A percentile compares a stretch with the other conserved stretches of the same genome.
These are phyloP conservation scores for Mortierella polycephala DNA, from an alignment of 371 early-diverging fungal genomes.

Conservation along the genomic window DNA sequence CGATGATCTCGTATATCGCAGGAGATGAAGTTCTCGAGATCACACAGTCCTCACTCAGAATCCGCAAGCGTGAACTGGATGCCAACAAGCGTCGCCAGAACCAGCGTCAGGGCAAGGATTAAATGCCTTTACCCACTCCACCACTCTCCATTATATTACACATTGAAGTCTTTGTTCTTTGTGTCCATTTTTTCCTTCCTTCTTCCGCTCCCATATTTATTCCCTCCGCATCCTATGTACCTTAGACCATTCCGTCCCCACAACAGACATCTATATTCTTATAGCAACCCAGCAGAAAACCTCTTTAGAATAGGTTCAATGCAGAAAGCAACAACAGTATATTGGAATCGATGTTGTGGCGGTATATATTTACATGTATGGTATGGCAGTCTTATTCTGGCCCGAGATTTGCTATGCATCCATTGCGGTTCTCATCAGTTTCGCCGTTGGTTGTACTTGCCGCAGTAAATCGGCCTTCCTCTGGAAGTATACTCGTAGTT, in stretches of 20 bases:
- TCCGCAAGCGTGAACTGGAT: constrained; percentile 78
- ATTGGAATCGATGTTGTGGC: too few relatives aligned
- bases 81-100: constrained; percentile 67
- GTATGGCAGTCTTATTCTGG: too few relatives aligned
- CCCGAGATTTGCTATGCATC: too few relatives aligned
- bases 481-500: constrained; percentile 62
- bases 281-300: too few relatives aligned
- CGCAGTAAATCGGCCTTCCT: constrained; percentile 48
- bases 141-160: constrained; percentile 2
- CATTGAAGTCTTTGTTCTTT: neutral
- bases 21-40: constrained; percentile 85
- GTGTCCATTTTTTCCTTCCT: neutral
- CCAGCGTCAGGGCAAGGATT: constrained; percentile 32
- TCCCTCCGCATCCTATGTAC: too few relatives aligned
- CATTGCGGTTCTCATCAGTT: neutral
- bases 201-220: neutral
- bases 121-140: neutral
- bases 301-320: too few relatives aligned
- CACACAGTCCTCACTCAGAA: constrained; percentile 74
- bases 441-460: constrained; percentile 48
- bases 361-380: too few relatives aligned
- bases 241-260: too few relatives aligned
- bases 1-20: constrained; percentile 78
- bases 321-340: too few relatives aligned
- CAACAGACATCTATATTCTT: too few relatives aligned